phyloP scores from a whole-genome alignment of 2,329 filamentous ascomycete species.

The Colletotrichum australisinense region DNA sequence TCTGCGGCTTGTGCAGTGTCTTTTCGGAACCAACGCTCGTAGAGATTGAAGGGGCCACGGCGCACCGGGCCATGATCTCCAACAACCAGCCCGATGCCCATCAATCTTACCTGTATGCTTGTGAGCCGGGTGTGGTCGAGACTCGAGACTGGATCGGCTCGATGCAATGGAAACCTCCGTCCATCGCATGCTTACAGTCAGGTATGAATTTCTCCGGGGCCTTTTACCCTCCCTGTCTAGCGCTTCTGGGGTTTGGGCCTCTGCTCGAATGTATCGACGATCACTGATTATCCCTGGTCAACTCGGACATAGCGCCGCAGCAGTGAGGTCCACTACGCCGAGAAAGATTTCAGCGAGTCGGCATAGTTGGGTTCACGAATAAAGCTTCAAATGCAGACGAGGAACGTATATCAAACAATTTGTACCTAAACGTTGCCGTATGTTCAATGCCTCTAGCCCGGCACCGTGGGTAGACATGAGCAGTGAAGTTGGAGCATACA shows the following conservation, averaged over 20 bases:
- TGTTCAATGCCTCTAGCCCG: neutral
- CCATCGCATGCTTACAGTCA: neutral
- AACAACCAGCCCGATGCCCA: conserved; percentile 5
- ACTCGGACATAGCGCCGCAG: neutral
- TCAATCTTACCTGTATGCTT: neutral
- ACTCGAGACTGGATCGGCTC: neutral
- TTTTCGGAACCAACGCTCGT: neutral
- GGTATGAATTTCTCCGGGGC: conserved; percentile 4
- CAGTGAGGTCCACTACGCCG: conserved; percentile 11
- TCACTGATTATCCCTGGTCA: neutral
- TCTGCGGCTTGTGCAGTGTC: conserved; percentile 1
- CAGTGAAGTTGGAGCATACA: conserved; percentile 7
- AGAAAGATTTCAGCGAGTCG: neutral
- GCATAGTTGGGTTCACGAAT: neutral
- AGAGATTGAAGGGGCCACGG: neutral
- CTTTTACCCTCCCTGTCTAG: neutral
- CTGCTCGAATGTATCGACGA: neutral
- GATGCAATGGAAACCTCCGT: neutral
- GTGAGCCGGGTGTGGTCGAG: neutral
- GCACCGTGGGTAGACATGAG: neutral
- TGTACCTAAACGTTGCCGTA: neutral
- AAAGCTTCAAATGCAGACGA: conserved; percentile 9
- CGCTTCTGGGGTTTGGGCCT: neutral
- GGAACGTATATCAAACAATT: neutral
- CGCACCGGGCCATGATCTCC: conserved; percentile 4